A percentile compares a stretch with the other conserved stretches of the same genome.
These are phyloP conservation scores for Metarhizium album DNA, from an alignment of 2,329 filamentous ascomycete genomes.

Conservation along the genomic window DNA sequence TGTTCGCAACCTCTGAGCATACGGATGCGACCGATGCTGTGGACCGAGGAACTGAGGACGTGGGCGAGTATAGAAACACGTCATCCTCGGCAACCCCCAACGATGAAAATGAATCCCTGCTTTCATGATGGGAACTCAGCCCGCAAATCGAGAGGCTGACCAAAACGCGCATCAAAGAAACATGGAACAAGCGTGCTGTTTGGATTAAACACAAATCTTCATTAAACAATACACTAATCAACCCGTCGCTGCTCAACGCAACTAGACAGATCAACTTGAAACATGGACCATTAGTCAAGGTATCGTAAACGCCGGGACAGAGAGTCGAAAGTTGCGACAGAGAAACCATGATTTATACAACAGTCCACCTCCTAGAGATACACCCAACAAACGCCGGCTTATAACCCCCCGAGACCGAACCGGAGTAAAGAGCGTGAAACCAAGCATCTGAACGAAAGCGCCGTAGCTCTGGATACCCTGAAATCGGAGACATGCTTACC, in stretches of 20 bases:
- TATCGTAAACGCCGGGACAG: background rate
- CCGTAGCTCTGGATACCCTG: background rate
- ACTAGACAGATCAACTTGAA: background rate
- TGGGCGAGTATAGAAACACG: background rate
- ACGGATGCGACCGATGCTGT: background rate
- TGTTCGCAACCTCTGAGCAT: slow-evolving; percentile 22
- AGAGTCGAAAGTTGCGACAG: background rate
- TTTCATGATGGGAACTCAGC: background rate
- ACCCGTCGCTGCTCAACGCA: background rate
- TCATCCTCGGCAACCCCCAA: background rate
- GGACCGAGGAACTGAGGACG: background rate
- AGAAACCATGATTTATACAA: background rate
- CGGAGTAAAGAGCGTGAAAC: background rate
- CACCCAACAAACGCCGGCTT: slow-evolving; percentile 1
- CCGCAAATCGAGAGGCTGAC: background rate
- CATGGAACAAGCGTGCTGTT: background rate
- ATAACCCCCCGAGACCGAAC: background rate
- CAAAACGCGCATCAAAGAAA: background rate
- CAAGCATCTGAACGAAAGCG: background rate
- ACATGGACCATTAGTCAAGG: background rate
- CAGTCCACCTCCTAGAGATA: background rate
- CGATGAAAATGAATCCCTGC: slow-evolving; percentile 6
- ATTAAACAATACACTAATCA: background rate
- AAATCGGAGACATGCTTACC: slow-evolving; percentile 40
- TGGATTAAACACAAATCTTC: background rate